These are phyloP conservation scores for Elasticomyces elasticus DNA, from an alignment of 495 filamentous ascomycete genomes.

Conservation along the genomic window DNA sequence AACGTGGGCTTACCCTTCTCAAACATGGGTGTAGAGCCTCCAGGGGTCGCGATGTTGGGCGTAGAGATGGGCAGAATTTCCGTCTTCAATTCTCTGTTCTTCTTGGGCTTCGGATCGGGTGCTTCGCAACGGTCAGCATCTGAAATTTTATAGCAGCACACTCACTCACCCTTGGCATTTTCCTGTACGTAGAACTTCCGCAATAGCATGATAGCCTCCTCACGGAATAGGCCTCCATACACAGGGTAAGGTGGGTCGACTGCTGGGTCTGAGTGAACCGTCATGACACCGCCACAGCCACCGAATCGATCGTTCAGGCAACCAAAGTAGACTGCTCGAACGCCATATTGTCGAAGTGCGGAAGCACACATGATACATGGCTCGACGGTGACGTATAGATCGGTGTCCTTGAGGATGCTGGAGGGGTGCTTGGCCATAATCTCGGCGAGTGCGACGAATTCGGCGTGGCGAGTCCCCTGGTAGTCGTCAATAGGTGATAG, in stretches of 20 bases:
- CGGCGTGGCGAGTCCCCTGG: conserved; percentile 85
- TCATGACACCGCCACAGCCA: conserved; percentile 83
- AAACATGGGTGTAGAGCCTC: background rate
- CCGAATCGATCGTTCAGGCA: conserved; percentile 93
- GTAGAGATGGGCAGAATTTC: conserved; percentile 35
- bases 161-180: conserved; percentile 71
- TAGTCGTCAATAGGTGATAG: background rate
- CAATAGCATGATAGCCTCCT: conserved; percentile 83
- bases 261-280: conserved; percentile 60
- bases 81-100: conserved; percentile 42
- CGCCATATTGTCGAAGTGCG: conserved; percentile 71
- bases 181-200: conserved; percentile 94
- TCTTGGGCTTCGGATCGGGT: conserved; percentile 51
- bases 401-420: conserved; percentile 55
- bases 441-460: conserved; percentile 71
- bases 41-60: conserved; percentile 3
- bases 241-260: conserved; percentile 68
- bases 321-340: conserved; percentile 85
- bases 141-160: too few relatives aligned
- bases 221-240: conserved; percentile 69
- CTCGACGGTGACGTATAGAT: conserved; percentile 93
- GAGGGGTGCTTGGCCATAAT: conserved; percentile 48
- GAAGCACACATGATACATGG: conserved; percentile 98
- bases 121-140: conserved; percentile 32
- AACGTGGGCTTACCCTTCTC: background rate